Evolutionary conservation across 257 asterid species (phyloP).

Genomic region (Capsicum baccatum): DNA sequence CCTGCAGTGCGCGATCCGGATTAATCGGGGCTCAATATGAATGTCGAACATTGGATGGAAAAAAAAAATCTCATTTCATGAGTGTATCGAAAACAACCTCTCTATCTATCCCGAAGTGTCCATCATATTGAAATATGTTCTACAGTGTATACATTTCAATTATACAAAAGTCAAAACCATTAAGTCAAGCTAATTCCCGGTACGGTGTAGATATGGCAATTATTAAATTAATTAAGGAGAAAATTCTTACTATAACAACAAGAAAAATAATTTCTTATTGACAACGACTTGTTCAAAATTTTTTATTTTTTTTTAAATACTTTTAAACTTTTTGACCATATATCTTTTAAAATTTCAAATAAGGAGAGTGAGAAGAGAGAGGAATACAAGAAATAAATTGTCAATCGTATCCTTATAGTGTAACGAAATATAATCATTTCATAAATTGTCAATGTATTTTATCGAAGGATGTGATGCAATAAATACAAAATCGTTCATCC

Average conservation of each 20-base stretch:
- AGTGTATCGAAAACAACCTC: too few relatives aligned
- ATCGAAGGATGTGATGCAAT: background rate
- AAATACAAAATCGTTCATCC: too few relatives aligned
- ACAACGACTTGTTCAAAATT: background rate
- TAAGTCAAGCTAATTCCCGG: constrained; percentile 8
- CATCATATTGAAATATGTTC: too few relatives aligned
- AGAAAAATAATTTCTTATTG: background rate
- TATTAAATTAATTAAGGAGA: background rate
- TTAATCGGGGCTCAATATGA: too few relatives aligned
- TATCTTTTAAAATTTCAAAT: background rate
- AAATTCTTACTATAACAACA: background rate
- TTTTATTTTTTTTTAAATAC: too few relatives aligned
- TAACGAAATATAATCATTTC: too few relatives aligned
- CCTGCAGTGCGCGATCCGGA: too few relatives aligned
- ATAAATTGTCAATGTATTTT: background rate
- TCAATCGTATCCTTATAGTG: background rate
- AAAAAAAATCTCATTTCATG: background rate
- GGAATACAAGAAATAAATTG: background rate
- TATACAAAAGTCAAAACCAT: background rate
- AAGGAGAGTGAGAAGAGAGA: background rate
- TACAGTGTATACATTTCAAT: background rate
- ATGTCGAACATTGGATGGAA: too few relatives aligned
- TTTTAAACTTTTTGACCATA: background rate
- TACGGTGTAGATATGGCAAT: constrained; percentile 14
- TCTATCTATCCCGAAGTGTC: too few relatives aligned